A percentile compares a stretch with the other conserved stretches of the same genome.
phyloP scores from a whole-genome alignment of 768 basidiomycete genomes.

The Cantharellus cinnabarinus region DNA sequence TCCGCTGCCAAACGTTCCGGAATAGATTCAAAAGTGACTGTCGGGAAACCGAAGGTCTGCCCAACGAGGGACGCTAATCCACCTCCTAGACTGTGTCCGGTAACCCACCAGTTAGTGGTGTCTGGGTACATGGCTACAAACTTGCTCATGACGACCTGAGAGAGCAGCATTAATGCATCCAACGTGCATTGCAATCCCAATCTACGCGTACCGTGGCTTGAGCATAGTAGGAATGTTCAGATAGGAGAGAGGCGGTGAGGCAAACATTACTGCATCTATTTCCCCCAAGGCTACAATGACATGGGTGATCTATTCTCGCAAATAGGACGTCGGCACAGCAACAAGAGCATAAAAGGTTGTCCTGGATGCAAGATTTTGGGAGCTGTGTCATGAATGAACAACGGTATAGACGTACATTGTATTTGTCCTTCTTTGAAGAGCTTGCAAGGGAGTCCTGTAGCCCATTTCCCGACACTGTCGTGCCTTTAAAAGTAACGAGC shows the following conservation, averaged over 20 bases:
- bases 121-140: conserved; percentile 35
- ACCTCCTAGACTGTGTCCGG: conserved; percentile 43
- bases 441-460: conserved; percentile 9
- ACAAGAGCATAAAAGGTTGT: conserved; percentile 43
- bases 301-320: conserved; percentile 28
- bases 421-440: conserved; percentile 80
- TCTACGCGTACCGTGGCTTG: conserved; percentile 48
- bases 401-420: conserved; percentile 43
- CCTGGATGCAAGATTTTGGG: background rate
- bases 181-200: background rate
- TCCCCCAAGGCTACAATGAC: background rate
- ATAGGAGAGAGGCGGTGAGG: conserved; percentile 59
- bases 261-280: conserved; percentile 44
- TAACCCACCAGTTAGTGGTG: conserved; percentile 38
- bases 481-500: conserved; percentile 79
- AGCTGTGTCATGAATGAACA: background rate
- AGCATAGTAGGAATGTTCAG: conserved; percentile 86
- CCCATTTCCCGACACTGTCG: conserved; percentile 46
- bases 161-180: background rate
- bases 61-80: conserved; percentile 42
- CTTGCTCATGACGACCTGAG: conserved; percentile 36
- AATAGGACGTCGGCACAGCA: background rate
- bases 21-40: conserved; percentile 43
- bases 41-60: conserved; percentile 42
- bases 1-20: conserved; percentile 41